Percentiles rank a stretch among this genome's conserved stretches.
Conservation (phyloP, 148 eudicot species). For the Gaultheria prostrata region DNA sequence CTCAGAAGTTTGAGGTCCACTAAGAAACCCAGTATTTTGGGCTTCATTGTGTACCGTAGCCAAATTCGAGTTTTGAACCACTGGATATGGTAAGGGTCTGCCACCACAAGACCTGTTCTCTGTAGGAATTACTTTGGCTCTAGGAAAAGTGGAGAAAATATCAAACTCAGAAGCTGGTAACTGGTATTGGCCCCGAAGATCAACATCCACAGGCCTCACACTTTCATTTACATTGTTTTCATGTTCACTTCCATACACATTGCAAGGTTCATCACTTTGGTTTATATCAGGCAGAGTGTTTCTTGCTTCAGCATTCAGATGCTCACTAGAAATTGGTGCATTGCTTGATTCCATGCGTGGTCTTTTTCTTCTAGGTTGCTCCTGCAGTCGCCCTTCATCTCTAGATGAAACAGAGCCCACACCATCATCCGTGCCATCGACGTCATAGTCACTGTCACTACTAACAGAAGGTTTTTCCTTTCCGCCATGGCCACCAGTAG, state of each 20-base stretch:
- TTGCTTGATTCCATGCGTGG: conserved; percentile 31
- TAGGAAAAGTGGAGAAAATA: conserved; percentile 32
- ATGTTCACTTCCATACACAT: conserved; percentile 25
- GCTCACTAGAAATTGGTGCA: conserved; percentile 31
- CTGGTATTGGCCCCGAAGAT: conserved; percentile 34
- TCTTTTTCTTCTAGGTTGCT: conserved; percentile 41
- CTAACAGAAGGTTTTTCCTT: conserved; percentile 57
- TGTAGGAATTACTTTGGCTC: conserved; percentile 29
- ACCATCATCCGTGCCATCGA: conserved; percentile 63
- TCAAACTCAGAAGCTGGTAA: conserved; percentile 34
- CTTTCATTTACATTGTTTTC: conserved; percentile 31
- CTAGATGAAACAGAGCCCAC: conserved; percentile 56
- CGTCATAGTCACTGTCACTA: conserved; percentile 79
- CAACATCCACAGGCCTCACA: conserved; percentile 34
- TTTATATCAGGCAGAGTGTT: conserved; percentile 35
- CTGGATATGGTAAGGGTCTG: conserved; percentile 34
- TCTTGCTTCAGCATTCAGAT: conserved; percentile 30
- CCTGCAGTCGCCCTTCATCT: conserved; percentile 27
- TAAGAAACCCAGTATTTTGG: conserved; percentile 8
- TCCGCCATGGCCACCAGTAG: conserved; percentile 34
- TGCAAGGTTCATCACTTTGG: conserved; percentile 29
- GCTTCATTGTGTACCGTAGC: conserved; percentile 12
- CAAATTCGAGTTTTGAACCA: conserved; percentile 30
- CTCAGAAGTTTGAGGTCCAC: conserved; percentile 12
- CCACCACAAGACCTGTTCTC: conserved; percentile 26